phyloP scores from a whole-genome alignment of 179 eudicot genomes.

The Camellia oleifera region DNA sequence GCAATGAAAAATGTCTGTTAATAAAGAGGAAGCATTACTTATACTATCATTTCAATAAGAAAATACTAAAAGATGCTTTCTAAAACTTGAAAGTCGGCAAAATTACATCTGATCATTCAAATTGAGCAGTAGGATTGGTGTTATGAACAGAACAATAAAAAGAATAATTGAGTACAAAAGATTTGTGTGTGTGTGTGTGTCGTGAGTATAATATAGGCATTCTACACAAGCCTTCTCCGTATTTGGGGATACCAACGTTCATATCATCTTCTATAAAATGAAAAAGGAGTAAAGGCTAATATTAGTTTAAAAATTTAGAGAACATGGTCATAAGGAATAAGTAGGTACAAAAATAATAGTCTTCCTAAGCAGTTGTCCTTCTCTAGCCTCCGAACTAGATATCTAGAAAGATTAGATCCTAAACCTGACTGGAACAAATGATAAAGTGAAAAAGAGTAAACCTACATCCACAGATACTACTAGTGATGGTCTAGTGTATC shows the following conservation, averaged over 20 bases:
- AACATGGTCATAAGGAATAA: background rate
- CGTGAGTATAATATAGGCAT: background rate
- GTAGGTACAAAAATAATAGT: background rate
- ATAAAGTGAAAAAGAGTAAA: background rate
- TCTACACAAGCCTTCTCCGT: background rate
- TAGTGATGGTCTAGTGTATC: background rate
- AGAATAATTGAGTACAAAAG: background rate
- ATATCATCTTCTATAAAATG: background rate
- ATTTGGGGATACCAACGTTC: too few relatives aligned
- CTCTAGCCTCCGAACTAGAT: background rate
- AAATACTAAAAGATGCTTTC: background rate
- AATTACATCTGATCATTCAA: constrained; percentile 3
- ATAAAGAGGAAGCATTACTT: constrained; percentile 11
- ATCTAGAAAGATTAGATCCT: background rate
- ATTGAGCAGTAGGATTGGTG: background rate
- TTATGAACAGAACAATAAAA: background rate
- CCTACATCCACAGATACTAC: background rate
- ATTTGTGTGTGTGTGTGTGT: background rate
- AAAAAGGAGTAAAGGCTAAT: background rate
- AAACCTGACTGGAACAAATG: background rate
- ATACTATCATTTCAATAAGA: background rate
- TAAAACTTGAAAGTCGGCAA: background rate
- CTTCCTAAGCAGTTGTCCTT: background rate
- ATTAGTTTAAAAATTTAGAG: background rate
- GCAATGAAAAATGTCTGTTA: constrained; percentile 95